Percentiles rank a stretch among this genome's conserved stretches.
These are phyloP conservation scores for Rhizophlyctis rosea DNA, from an alignment of 192 early-diverging fungal genomes.

Conservation along the genomic window DNA sequence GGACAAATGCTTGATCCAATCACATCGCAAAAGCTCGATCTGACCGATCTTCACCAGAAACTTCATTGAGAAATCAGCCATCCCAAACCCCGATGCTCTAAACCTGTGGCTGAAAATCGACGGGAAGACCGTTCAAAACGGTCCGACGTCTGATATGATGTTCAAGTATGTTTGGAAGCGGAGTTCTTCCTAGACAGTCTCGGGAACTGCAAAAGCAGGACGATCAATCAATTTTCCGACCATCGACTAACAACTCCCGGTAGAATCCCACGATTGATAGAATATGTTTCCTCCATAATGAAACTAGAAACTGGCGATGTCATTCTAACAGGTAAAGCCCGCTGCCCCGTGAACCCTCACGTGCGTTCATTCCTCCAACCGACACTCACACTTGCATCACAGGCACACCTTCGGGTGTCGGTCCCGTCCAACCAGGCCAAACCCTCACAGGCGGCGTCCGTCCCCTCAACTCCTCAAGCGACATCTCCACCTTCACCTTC, in stretches of 20 bases:
- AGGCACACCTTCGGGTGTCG: conserved; percentile 87
- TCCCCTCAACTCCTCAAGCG: conserved; percentile 22
- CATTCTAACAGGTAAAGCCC: conserved; percentile 71
- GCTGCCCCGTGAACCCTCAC: not conserved
- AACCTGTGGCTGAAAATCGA: conserved; percentile 73
- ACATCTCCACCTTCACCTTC: conserved; percentile 40
- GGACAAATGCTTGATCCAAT: too few species aligned
- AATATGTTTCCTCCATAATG: conserved; percentile 82
- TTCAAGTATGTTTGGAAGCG: conserved; percentile 68
- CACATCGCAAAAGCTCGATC: too few species aligned
- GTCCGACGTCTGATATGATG: conserved; percentile 88
- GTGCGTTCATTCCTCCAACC: not conserved
- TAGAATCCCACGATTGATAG: conserved; percentile 76
- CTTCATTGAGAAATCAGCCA: conserved; percentile 68
- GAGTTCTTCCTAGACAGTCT: too few species aligned
- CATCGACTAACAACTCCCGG: not conserved
- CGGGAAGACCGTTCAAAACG: conserved; percentile 71
- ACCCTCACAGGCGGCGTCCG: conserved; percentile 68
- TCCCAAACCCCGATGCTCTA: conserved; percentile 72
- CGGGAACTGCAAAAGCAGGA: too few species aligned
- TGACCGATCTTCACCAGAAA: too few species aligned
- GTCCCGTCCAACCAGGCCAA: conserved; percentile 76
- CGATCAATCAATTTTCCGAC: not conserved
- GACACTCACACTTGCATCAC: not conserved
- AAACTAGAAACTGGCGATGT: conserved; percentile 86